phyloP scores from a whole-genome alignment of 2,329 filamentous ascomycete species.

The Botryotinia globosa region DNA sequence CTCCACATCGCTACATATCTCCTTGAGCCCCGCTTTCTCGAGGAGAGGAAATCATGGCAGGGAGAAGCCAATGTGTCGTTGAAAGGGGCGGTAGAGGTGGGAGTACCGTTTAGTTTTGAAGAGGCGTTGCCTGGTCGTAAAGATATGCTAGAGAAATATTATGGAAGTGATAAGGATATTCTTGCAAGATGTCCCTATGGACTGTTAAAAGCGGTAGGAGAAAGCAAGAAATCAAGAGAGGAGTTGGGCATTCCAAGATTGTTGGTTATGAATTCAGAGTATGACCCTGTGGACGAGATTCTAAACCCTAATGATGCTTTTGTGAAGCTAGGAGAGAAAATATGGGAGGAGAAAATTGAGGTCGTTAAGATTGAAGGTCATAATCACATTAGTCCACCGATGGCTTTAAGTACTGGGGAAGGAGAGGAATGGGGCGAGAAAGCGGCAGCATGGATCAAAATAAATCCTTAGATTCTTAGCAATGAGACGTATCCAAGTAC shows the following conservation, averaged over 20 bases:
- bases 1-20: slow-evolving; percentile 36
- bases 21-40: slow-evolving; percentile 28
- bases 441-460: slow-evolving; percentile 33
- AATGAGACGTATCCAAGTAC: no score
- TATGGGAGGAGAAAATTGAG: slow-evolving; percentile 31
- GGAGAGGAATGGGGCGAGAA: slow-evolving; percentile 36
- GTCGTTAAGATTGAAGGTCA: slow-evolving; percentile 30
- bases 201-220: slow-evolving; percentile 26
- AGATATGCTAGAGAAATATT: slow-evolving; percentile 29
- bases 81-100: slow-evolving; percentile 30
- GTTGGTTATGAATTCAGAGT: slow-evolving; percentile 31
- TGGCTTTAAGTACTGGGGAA: slow-evolving; percentile 32
- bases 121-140: slow-evolving; percentile 8
- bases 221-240: slow-evolving; percentile 26
- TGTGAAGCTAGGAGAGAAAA: slow-evolving; percentile 29
- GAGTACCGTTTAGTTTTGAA: slow-evolving; percentile 32
- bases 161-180: slow-evolving; percentile 23
- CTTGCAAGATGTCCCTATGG: slow-evolving; percentile 28
- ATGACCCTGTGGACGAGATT: slow-evolving; percentile 37
- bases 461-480: neutral
- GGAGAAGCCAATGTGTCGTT: slow-evolving; percentile 23
- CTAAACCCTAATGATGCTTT: slow-evolving; percentile 31
- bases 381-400: slow-evolving; percentile 37
- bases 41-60: slow-evolving; percentile 26
- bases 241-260: slow-evolving; percentile 29